Base-by-base conservation (phyloP, 169 alveolate genomes). In the Plasmodium fragile region DNA sequence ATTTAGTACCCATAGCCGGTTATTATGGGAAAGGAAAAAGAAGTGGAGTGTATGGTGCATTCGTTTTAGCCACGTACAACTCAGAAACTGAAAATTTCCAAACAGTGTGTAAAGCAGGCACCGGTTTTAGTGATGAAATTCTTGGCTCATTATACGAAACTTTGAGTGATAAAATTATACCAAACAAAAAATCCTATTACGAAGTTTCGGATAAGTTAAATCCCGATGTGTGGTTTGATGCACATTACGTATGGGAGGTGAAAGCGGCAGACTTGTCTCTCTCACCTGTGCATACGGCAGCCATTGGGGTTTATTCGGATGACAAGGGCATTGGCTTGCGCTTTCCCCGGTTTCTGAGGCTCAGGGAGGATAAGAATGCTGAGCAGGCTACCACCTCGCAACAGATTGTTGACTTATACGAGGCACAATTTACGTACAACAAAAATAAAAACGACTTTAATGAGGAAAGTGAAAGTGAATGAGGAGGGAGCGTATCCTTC, bases 1-100 rank as follows among this genome's bases (percentile, higher is more conserved):
- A 99, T 92, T 97, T 99, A 78, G 99, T 99, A 16, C 99, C 99
- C 2, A 98, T 99, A 34, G 99, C 99, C 18, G 99, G 99, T 30
- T 98, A 97, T 91, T 98, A 94, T 92, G 99, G 99, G 49, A 96
- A 96, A 98, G 98, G 98, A 10, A 98, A 98, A 96, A 96, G 99
- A 92, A 97, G 97, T 71, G 99, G 99, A 28, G 96, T 97, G 18
- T 99, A 97, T 96, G 99, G 99, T 28, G 97, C 99, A 0, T 99
- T 97, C 92, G 95, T 99, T 91, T 95, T 99, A 72, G 99, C 99
- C 32, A 98, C 99, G 73, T 99, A 98, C 85, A 98, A 99, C 95
- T 98, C 98, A 55, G 98, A 98, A 92, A 97, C 97, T 45, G 99
- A 99, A 82, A 97, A 97, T 43, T 98, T 96, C 96, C 99, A 99